Evolutionary conservation across 441 rosid species (phyloP).

Genomic region (Populus hybrid): DNA sequence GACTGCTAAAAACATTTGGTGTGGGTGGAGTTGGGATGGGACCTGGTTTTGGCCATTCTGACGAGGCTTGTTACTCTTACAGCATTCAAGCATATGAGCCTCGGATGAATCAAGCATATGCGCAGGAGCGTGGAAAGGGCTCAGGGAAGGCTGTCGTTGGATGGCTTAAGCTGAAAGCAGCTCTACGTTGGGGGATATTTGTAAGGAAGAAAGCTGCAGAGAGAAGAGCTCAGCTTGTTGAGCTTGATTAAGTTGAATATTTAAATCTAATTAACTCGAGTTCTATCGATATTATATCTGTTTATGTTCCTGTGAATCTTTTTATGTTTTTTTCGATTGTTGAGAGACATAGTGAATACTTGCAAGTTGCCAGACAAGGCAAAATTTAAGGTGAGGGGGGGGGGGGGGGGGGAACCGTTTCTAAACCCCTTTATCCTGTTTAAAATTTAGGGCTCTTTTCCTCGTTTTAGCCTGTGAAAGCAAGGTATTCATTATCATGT

Average conservation of each 20-base stretch:
- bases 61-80: constrained; percentile 54
- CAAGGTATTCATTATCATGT: neutral
- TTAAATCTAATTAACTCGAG: constrained; percentile 6
- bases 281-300: neutral
- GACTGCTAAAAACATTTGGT: constrained; percentile 51
- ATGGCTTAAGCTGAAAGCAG: constrained; percentile 94
- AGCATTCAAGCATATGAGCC: constrained; percentile 46
- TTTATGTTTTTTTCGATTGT: constrained; percentile 5
- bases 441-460: neutral
- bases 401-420: neutral
- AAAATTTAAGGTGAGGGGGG: neutral
- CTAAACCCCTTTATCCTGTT: neutral
- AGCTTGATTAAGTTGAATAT: constrained; percentile 45
- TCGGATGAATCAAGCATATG: constrained; percentile 34
- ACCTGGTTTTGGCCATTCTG: constrained; percentile 41
- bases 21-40: constrained; percentile 49
- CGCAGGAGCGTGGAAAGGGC: constrained; percentile 36
- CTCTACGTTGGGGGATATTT: constrained; percentile 92
- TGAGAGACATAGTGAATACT: neutral
- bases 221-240: constrained; percentile 80
- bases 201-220: constrained; percentile 85
- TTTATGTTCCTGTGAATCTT: constrained; percentile 2
- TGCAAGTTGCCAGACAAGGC: neutral
- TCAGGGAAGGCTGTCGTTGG: constrained; percentile 96
- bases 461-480: neutral